phyloP scores from a whole-genome alignment of 768 basidiomycete genomes.

The Hemileccinum impolitum region DNA sequence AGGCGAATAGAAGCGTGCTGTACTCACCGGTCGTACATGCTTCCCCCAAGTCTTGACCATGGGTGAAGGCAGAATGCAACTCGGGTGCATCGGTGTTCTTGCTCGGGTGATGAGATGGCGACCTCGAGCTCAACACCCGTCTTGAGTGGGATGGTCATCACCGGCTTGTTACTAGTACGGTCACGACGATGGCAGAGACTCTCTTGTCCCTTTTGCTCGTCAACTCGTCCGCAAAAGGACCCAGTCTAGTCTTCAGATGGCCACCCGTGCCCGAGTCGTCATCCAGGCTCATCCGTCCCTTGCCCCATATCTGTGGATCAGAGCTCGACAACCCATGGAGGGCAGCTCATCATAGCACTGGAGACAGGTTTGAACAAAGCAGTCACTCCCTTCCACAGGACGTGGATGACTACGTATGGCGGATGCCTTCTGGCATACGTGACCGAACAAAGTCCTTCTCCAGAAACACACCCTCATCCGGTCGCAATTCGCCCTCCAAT shows the following conservation, averaged over 20 bases:
- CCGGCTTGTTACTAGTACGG: no score
- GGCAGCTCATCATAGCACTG: conserved; percentile 51
- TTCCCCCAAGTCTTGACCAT: conserved; percentile 83
- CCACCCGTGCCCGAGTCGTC: conserved; percentile 67
- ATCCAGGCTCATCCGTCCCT: conserved; percentile 69
- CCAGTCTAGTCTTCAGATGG: conserved; percentile 80
- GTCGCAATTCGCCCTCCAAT: conserved; percentile 49
- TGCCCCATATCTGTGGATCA: conserved; percentile 44
- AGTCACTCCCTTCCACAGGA: conserved; percentile 18
- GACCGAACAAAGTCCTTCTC: conserved; percentile 54
- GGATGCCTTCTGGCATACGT: conserved; percentile 45
- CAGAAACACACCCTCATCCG: conserved; percentile 44
- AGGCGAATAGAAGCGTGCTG: background rate
- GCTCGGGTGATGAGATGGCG: conserved; percentile 26
- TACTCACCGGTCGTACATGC: conserved; percentile 72
- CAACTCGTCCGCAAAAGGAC: conserved; percentile 79
- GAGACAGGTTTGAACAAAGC: conserved; percentile 5
- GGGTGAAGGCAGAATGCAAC: conserved; percentile 76
- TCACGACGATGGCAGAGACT: conserved; percentile 69
- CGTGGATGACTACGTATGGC: conserved; percentile 60
- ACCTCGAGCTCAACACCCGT: conserved; percentile 47
- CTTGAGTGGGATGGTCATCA: conserved; percentile 15
- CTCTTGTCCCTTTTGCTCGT: conserved; percentile 81
- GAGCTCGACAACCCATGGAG: conserved; percentile 74
- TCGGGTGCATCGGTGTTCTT: conserved; percentile 31